A percentile compares a stretch with the other conserved stretches of the same genome.
phyloP scores from a whole-genome alignment of 768 basidiomycete species.

The Amanita molliuscula region DNA sequence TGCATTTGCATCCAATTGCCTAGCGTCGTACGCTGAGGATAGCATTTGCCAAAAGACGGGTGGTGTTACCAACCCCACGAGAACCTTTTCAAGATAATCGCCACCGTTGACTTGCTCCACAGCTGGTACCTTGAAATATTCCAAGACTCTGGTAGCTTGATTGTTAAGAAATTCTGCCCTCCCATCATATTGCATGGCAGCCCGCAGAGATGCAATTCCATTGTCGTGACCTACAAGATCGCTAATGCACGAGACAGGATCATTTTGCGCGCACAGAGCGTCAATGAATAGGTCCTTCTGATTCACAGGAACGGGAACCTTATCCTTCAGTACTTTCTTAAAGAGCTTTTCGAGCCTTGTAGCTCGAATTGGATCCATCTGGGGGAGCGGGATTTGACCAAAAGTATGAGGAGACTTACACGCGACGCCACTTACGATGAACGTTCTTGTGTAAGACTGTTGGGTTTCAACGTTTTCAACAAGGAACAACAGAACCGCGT shows the following conservation, averaged over 20 bases:
- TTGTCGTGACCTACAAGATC: constrained; percentile 20
- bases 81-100: constrained; percentile 21
- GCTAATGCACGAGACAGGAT: constrained; percentile 23
- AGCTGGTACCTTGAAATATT: constrained; percentile 19
- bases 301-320: neutral
- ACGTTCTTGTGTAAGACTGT: neutral
- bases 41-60: constrained; percentile 35
- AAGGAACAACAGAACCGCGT: neutral
- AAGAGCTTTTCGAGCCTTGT: constrained; percentile 1
- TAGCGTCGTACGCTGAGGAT: constrained; percentile 19
- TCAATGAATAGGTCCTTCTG: constrained; percentile 25
- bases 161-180: constrained; percentile 26
- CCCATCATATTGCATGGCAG: constrained; percentile 27
- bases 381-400: neutral
- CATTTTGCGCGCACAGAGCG: constrained; percentile 26
- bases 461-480: neutral
- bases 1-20: constrained; percentile 10
- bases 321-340: neutral
- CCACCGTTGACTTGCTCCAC: constrained; percentile 22
- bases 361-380: constrained; percentile 1
- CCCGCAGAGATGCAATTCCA: constrained; percentile 25
- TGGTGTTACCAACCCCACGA: constrained; percentile 29
- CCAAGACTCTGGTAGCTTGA: constrained; percentile 19
- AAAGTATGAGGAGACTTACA: neutral
- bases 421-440: neutral